phyloP scores from a whole-genome alignment of 805 yeast species.

The Yarrowia sp. region DNA sequence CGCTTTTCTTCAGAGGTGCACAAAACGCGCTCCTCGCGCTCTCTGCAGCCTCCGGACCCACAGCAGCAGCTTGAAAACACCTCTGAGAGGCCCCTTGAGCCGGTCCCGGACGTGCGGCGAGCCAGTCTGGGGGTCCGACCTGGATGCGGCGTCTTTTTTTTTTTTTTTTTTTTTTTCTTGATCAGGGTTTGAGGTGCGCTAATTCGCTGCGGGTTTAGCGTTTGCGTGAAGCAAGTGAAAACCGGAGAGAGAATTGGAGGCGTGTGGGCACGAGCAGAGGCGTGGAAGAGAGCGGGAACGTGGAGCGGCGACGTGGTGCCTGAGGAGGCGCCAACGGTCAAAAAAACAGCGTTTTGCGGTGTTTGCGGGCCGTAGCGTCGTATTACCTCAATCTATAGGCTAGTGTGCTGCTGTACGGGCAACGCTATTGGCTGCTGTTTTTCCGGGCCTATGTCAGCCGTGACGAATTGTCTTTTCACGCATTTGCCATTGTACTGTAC shows the following conservation, averaged over 20 bases:
- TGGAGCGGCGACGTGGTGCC: neutral
- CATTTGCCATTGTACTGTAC: no score
- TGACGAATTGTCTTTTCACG: no score
- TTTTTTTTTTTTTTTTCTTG: neutral
- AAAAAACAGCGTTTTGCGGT: no score
- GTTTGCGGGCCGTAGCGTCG: no score
- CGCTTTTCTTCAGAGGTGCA: no score
- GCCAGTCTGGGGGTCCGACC: neutral
- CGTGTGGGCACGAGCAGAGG: no score
- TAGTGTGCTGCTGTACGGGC: no score
- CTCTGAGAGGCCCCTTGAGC: no score
- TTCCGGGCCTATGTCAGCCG: slow-evolving; percentile 22
- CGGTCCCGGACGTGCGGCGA: slow-evolving; percentile 23
- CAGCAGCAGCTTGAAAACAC: no score
- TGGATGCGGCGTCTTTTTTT: neutral
- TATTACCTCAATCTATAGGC: neutral
- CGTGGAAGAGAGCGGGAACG: neutral
- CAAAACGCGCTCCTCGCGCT: no score
- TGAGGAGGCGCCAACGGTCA: no score
- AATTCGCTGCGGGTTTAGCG: slow-evolving; percentile 13
- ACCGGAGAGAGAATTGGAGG: neutral
- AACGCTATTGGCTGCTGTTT: slow-evolving; percentile 11
- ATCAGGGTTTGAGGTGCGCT: slow-evolving; percentile 5
- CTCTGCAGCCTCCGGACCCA: no score
- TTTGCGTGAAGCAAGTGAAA: slow-evolving; percentile 4